Conservation (phyloP, 2,329 filamentous ascomycete species). For the Trichophyton equinum region DNA sequence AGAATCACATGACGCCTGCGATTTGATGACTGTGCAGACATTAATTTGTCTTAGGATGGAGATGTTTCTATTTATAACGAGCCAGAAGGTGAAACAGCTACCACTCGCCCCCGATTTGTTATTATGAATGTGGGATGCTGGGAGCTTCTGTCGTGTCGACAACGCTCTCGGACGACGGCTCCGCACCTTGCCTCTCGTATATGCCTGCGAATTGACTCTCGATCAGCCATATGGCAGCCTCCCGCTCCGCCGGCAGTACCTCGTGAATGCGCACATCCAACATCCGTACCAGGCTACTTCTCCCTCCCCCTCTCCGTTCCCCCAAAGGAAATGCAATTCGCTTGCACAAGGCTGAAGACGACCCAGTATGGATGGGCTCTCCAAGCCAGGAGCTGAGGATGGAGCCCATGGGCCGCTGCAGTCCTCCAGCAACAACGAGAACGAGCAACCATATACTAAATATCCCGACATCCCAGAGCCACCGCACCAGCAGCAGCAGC, state of each 20-base stretch:
- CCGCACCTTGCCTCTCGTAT: not conserved
- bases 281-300: not conserved
- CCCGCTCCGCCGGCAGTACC: not conserved
- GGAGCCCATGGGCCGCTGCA: not conserved
- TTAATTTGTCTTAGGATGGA: not conserved
- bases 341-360: conserved; percentile 4
- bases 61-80: conserved; percentile 1
- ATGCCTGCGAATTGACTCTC: not conserved
- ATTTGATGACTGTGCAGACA: not conserved
- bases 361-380: not conserved
- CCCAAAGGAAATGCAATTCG: conserved; percentile 2
- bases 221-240: not conserved
- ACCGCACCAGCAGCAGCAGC: not conserved
- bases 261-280: not conserved
- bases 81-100: conserved; percentile 1
- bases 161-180: not conserved
- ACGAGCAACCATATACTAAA: not conserved
- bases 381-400: conserved; percentile 1
- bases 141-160: not conserved
- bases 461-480: not conserved
- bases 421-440: not conserved
- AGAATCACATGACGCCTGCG: not conserved
- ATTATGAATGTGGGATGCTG: not conserved
- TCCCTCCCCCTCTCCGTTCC: not conserved
- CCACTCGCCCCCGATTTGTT: not conserved